Percentiles rank a stretch among this genome's conserved stretches.
Evolutionary conservation across 805 yeast species (phyloP).

Genomic region (Candida germanica): DNA sequence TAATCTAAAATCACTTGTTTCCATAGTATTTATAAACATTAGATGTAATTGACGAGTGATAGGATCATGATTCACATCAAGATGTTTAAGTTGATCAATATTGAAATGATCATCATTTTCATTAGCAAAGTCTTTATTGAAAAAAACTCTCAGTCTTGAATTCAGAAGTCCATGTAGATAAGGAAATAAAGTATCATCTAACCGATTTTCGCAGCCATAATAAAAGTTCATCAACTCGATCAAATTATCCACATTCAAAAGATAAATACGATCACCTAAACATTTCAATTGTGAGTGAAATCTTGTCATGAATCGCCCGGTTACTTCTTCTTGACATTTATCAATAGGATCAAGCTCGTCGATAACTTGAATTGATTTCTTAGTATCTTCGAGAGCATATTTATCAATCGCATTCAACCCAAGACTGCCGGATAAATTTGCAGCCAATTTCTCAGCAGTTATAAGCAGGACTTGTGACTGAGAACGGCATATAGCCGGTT

Average conservation of each 20-base stretch:
- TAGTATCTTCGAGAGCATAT: neutral
- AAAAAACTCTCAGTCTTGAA: constrained; percentile 26
- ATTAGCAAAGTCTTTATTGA: constrained; percentile 16
- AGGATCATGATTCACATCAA: constrained; percentile 7
- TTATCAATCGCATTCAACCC: neutral
- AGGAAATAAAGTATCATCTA: constrained; percentile 24
- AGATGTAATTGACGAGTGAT: constrained; percentile 14
- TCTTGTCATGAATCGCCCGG: neutral
- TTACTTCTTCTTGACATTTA: neutral
- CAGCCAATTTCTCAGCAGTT: no score
- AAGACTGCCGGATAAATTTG: neutral
- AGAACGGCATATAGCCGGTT: neutral
- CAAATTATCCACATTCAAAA: constrained; percentile 10
- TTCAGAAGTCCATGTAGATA: constrained; percentile 32
- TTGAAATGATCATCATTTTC: constrained; percentile 7
- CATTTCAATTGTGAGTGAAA: constrained; percentile 5
- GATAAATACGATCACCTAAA: constrained; percentile 4
- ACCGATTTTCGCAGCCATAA: constrained; percentile 12
- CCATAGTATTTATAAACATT: constrained; percentile 15
- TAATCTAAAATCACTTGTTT: constrained; percentile 7
- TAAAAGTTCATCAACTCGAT: constrained; percentile 16
- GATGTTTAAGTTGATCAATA: constrained; percentile 6
- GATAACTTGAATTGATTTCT: neutral
- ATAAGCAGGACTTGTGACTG: no score
- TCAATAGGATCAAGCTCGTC: neutral